phyloP scores from a whole-genome alignment of 2,329 filamentous ascomycete species.

The Magnaporthiopsis incrustans region DNA sequence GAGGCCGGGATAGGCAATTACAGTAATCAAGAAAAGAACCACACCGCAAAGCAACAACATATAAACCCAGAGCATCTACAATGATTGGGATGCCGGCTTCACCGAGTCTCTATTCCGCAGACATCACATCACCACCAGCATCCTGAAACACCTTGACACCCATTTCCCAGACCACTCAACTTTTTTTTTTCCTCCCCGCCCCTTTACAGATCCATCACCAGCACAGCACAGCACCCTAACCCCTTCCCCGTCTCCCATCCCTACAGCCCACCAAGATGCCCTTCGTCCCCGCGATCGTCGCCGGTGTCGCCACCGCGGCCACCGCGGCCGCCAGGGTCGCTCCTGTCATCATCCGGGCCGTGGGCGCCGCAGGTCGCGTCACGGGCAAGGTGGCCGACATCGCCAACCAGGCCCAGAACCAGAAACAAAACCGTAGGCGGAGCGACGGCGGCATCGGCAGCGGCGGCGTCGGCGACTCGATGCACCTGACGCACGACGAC shows the following conservation, averaged over 20 bases:
- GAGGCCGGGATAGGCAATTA: too few relatives aligned
- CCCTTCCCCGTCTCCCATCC: neutral
- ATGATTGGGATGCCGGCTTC: too few relatives aligned
- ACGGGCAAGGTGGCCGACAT: neutral
- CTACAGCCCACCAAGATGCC: neutral
- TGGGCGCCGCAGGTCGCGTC: neutral
- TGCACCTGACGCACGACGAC: neutral
- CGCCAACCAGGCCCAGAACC: neutral
- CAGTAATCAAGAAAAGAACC: too few relatives aligned
- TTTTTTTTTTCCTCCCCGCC: neutral
- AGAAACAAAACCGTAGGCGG: too few relatives aligned
- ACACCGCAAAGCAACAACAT: too few relatives aligned
- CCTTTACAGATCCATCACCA: neutral
- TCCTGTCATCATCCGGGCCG: neutral
- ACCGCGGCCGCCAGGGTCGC: too few relatives aligned
- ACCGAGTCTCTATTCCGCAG: too few relatives aligned
- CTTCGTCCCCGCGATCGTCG: neutral
- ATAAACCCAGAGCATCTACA: too few relatives aligned
- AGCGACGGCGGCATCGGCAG: too few relatives aligned
- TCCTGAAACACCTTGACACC: too few relatives aligned
- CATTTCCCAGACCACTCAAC: neutral
- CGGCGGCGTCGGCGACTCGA: neutral
- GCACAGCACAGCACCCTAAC: too few relatives aligned
- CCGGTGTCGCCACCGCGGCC: neutral
- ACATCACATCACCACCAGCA: too few relatives aligned